Conservation (phyloP, 306 rosid species). For the Lathyrus oleraceus region DNA sequence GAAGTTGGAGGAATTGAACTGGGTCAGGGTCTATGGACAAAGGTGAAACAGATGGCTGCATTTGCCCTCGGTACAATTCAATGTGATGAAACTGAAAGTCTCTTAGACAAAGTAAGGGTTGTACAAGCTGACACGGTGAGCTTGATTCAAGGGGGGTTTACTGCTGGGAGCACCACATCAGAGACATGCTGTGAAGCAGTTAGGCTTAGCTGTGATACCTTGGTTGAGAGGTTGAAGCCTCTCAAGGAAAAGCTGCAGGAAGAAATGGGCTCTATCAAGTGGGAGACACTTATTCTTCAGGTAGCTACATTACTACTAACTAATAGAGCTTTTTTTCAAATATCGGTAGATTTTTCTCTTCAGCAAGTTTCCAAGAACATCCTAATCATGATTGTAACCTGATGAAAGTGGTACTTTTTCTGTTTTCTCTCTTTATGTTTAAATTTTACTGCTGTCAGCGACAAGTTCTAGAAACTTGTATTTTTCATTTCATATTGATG, state of each 20-base stretch:
- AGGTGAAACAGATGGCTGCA: constrained; percentile 88
- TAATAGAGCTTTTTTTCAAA: constrained; percentile 18
- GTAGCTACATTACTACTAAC: constrained; percentile 38
- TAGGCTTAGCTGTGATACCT: constrained; percentile 65
- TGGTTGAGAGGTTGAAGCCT: constrained; percentile 77
- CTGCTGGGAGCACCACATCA: constrained; percentile 92
- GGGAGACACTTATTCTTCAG: constrained; percentile 80
- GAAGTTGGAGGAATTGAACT: constrained; percentile 96
- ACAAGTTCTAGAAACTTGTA: neutral
- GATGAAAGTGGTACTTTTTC: constrained; percentile 21
- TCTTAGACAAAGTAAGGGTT: constrained; percentile 69
- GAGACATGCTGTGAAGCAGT: constrained; percentile 93
- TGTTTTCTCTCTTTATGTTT: neutral
- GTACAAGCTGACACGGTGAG: constrained; percentile 78
- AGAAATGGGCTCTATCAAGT: constrained; percentile 59
- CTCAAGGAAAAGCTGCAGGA: constrained; percentile 59
- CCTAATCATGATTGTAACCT: neutral
- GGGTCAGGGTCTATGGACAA: constrained; percentile 99
- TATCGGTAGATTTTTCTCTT: constrained; percentile 1
- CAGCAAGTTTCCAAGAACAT: neutral
- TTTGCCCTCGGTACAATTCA: constrained; percentile 63
- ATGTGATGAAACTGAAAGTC: constrained; percentile 48
- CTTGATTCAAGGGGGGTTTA: constrained; percentile 86
- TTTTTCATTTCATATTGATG: constrained; percentile 11
- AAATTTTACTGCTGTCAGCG: neutral